These are phyloP conservation scores for Xylariaceae sp. DNA, from an alignment of 2,329 filamentous ascomycete genomes.

Conservation along the genomic window DNA sequence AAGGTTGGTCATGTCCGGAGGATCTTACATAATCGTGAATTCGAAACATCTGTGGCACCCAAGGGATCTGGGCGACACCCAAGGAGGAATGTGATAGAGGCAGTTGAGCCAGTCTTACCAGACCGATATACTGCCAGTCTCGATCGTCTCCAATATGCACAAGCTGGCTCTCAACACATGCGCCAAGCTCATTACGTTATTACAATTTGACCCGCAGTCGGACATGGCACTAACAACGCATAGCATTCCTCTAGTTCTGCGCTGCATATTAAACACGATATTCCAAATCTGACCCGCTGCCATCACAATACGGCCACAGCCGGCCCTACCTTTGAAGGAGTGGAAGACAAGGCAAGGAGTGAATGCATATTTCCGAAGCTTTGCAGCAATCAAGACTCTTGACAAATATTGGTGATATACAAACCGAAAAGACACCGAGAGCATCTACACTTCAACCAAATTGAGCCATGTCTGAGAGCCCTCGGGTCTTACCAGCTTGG, in stretches of 20 bases:
- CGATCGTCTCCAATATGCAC: slow-evolving; percentile 1
- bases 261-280: slow-evolving; percentile 9
- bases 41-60: not conserved
- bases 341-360: no score
- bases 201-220: slow-evolving; percentile 6
- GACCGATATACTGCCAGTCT: not conserved
- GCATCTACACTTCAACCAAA: no score
- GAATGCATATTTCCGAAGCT: no score
- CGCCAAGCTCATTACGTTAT: not conserved
- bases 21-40: no score
- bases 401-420: no score
- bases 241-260: slow-evolving; percentile 12
- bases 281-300: slow-evolving; percentile 26
- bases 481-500: not conserved
- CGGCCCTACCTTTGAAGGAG: not conserved
- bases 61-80: not conserved
- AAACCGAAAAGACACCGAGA: no score
- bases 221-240: slow-evolving; percentile 9
- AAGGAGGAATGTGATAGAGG: slow-evolving; percentile 6
- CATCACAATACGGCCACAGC: slow-evolving; percentile 11
- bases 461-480: not conserved
- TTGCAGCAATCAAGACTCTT: no score
- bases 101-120: no score
- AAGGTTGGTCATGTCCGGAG: no score
- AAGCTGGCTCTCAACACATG: not conserved